Conservation (phyloP, 2,329 filamentous ascomycete genomes). For the Pestalotiopsis sp. region DNA sequence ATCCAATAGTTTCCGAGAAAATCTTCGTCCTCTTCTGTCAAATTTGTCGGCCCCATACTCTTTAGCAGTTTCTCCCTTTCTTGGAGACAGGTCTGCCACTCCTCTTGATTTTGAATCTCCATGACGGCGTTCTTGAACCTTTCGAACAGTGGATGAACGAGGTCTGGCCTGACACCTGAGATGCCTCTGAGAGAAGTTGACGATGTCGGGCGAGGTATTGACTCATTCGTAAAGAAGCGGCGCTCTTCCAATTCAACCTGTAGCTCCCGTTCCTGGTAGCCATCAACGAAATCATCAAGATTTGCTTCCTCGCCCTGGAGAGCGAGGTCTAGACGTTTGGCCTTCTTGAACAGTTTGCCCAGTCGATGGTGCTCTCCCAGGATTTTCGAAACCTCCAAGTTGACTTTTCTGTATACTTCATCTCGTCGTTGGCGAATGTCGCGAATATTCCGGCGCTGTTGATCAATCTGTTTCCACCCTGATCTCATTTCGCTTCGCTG, state of each 20-base stretch:
- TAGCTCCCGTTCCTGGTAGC: not conserved
- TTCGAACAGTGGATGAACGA: not conserved
- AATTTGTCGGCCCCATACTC: not conserved
- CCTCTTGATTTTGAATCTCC: not conserved
- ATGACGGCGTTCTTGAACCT: not conserved
- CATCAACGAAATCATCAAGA: not conserved
- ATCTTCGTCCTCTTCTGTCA: not conserved
- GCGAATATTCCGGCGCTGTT: conserved; percentile 19
- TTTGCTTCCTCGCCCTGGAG: conserved; percentile 16
- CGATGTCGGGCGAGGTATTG: not conserved
- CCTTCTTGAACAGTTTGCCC: conserved; percentile 22
- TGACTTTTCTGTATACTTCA: conserved; percentile 24
- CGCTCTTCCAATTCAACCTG: not conserved
- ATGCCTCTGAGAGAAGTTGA: not conserved
- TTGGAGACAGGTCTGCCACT: not conserved
- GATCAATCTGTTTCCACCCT: conserved; percentile 15
- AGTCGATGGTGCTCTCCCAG: conserved; percentile 19
- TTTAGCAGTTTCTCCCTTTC: not conserved
- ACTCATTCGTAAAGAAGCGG: not conserved
- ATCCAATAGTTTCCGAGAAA: not conserved
- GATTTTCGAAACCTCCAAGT: conserved; percentile 21
- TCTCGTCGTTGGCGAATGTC: conserved; percentile 23
- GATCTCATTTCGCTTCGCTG: not conserved
- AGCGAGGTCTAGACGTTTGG: not conserved
- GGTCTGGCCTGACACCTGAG: not conserved